Conservation (phyloP, 805 yeast genomes). For the Saccharomycopsis olivae region DNA sequence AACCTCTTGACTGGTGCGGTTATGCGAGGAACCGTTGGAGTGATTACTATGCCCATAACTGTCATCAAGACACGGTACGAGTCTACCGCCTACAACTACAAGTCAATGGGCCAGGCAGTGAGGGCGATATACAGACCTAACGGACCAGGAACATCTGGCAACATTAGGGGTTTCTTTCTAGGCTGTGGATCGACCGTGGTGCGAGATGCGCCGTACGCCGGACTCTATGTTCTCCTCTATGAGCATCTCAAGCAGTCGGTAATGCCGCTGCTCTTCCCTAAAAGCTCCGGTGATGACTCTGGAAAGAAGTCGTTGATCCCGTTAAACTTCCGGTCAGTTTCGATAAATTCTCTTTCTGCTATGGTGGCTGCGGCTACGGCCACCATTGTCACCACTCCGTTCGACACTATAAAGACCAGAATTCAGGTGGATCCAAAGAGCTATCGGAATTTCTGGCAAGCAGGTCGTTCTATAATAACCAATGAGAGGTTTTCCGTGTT, state of each 20-base stretch:
- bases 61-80: constrained; percentile 84
- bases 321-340: no score
- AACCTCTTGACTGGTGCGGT: constrained; percentile 70
- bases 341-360: constrained; percentile 69
- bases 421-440: constrained; percentile 60
- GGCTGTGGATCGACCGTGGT: constrained; percentile 84
- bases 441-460: constrained; percentile 32
- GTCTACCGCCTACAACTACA: constrained; percentile 64
- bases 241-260: constrained; percentile 53
- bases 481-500: constrained; percentile 44
- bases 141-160: no score
- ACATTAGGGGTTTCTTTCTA: constrained; percentile 63
- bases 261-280: constrained; percentile 8
- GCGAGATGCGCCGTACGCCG: constrained; percentile 95
- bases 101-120: constrained; percentile 51
- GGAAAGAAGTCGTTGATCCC: no score
- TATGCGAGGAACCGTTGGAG: constrained; percentile 75
- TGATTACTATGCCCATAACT: constrained; percentile 89
- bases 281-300: constrained; percentile 20
- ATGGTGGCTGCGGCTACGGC: constrained; percentile 67
- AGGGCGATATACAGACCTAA: constrained; percentile 35
- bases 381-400: constrained; percentile 85
- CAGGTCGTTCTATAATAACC: constrained; percentile 28
- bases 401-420: constrained; percentile 87
- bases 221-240: constrained; percentile 76